A percentile compares a stretch with the other conserved stretches of the same genome.
Evolutionary conservation across 345 rosid species (phyloP).

Genomic region (Eucalyptus erythrocorys): DNA sequence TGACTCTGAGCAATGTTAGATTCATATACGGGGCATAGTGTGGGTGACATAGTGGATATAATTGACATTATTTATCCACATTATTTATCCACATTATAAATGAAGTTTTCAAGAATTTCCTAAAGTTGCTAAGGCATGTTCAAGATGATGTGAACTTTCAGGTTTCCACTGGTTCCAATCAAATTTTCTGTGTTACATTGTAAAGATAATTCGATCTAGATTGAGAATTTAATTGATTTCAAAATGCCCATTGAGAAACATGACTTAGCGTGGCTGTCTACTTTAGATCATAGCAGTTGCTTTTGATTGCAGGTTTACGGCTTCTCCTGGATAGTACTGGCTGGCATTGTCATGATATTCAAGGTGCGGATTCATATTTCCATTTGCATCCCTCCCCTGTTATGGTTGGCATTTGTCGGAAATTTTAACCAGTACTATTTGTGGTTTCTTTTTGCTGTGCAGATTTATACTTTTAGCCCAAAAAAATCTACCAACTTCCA

Average conservation of each 20-base stretch:
- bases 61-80: background rate
- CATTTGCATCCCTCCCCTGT: background rate
- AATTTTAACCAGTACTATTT: background rate
- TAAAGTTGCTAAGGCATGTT: background rate
- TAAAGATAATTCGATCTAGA: background rate
- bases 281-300: background rate
- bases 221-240: background rate
- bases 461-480: constrained; percentile 77
- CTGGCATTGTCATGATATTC: constrained; percentile 50
- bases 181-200: background rate
- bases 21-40: background rate
- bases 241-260: background rate
- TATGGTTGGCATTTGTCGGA: background rate
- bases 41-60: background rate
- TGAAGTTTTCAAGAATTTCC: background rate
- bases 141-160: background rate
- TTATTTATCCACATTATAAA: background rate
- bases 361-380: constrained; percentile 33
- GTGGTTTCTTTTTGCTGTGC: constrained; percentile 1
- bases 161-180: background rate
- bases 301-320: constrained; percentile 61
- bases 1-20: background rate
- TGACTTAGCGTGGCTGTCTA: background rate
- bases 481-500: constrained; percentile 54
- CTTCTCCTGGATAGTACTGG: constrained; percentile 83